These are phyloP conservation scores for Selenicereus undatus DNA, from an alignment of 148 eudicot species.

Conservation along the genomic window DNA sequence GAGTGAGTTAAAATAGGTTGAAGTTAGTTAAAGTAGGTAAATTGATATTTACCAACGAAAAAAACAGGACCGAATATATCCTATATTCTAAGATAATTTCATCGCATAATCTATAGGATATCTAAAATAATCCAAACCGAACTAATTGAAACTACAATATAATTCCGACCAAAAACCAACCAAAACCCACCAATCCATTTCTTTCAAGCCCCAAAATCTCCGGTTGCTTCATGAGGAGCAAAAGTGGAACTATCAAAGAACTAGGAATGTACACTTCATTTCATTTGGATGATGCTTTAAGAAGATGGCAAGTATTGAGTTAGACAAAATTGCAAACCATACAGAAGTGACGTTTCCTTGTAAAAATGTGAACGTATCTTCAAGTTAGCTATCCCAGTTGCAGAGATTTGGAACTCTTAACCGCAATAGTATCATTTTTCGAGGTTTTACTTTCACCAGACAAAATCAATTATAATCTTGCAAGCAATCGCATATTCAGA, in stretches of 20 bases:
- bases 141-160: too few relatives aligned
- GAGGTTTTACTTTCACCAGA: conserved; percentile 21
- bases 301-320: conserved; percentile 23
- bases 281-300: conserved; percentile 19
- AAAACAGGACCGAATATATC: too few relatives aligned
- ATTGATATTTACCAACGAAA: too few relatives aligned
- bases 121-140: too few relatives aligned
- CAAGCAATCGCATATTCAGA: conserved; percentile 1
- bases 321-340: conserved; percentile 13
- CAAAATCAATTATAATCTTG: conserved; percentile 9
- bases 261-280: not conserved
- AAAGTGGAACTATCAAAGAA: conserved; percentile 16
- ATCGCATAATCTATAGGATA: too few relatives aligned
- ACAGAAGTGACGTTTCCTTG: conserved; percentile 8
- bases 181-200: not conserved
- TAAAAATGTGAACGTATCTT: conserved; percentile 15
- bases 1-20: too few relatives aligned
- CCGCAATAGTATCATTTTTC: conserved; percentile 7
- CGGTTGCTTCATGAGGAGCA: conserved; percentile 12
- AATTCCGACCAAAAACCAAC: too few relatives aligned
- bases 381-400: conserved; percentile 19
- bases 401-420: conserved; percentile 23
- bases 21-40: too few relatives aligned
- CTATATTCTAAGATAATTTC: too few relatives aligned
- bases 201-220: not conserved